Conservation (phyloP, 768 basidiomycete genomes). For the Naganishia friedmannii region DNA sequence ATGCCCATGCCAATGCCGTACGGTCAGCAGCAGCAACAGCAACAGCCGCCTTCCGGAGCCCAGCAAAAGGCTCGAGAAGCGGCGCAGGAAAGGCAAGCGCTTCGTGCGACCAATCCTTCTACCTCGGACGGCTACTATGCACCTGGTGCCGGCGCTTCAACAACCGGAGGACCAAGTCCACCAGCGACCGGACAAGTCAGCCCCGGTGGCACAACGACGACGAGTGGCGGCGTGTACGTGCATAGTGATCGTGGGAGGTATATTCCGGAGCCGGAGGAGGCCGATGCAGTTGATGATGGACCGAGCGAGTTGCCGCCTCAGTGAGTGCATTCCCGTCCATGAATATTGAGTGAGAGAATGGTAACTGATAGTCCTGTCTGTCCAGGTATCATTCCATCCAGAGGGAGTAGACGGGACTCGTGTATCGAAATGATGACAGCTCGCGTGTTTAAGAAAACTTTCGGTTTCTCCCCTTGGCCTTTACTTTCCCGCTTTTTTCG, state of each 20-base stretch:
- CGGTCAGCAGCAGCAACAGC: conserved; percentile 23
- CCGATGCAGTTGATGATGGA: conserved; percentile 21
- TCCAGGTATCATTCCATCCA: conserved; percentile 15
- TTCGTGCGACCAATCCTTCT: conserved; percentile 12
- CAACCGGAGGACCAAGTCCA: not conserved
- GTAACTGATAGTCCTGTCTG: too few species aligned
- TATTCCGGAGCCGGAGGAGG: conserved; percentile 32
- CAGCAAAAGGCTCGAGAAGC: conserved; percentile 47
- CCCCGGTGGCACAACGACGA: not conserved
- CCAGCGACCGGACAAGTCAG: not conserved
- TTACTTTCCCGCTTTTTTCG: not conserved
- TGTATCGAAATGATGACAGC: not conserved
- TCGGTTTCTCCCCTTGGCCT: too few species aligned
- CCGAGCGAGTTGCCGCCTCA: conserved; percentile 48
- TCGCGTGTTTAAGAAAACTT: too few species aligned
- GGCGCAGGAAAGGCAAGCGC: conserved; percentile 39
- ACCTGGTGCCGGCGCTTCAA: not conserved
- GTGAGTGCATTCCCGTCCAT: conserved; percentile 42
- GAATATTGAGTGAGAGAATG: too few species aligned
- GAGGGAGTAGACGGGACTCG: not conserved
- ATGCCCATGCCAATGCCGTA: conserved; percentile 35
- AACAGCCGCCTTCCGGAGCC: conserved; percentile 31
- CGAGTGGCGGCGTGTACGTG: conserved; percentile 37
- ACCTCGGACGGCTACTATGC: conserved; percentile 11
- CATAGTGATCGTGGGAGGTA: conserved; percentile 43